Conservation (phyloP, 768 basidiomycete genomes). For the Tubosaeta sp. region DNA sequence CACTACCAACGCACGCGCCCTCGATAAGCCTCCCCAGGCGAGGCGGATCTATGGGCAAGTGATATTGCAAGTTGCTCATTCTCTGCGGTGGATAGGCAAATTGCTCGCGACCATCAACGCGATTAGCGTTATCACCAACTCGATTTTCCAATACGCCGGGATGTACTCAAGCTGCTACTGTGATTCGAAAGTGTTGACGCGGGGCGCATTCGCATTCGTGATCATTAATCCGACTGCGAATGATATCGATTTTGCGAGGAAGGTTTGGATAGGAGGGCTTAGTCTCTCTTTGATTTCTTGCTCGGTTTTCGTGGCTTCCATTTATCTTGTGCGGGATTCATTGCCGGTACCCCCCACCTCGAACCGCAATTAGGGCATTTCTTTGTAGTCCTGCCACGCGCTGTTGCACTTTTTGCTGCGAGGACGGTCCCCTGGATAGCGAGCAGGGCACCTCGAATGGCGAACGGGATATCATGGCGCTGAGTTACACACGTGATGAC, state of each 20-base stretch:
- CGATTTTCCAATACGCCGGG: conserved; percentile 28
- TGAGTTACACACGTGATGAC: no score
- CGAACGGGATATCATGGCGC: no score
- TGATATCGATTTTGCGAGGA: conserved; percentile 20
- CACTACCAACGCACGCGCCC: background rate
- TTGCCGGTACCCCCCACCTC: no score
- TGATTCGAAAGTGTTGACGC: conserved; percentile 20
- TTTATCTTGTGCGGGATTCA: background rate
- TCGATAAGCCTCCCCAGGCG: background rate
- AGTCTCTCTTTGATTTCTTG: background rate
- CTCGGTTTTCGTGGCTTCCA: background rate
- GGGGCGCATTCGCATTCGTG: conserved; percentile 27
- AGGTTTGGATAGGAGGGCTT: background rate
- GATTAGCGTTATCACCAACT: conserved; percentile 20
- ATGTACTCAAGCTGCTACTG: conserved; percentile 30
- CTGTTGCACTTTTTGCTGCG: no score
- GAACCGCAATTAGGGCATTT: no score
- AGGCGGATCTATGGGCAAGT: background rate
- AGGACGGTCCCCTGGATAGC: no score
- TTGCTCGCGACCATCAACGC: conserved; percentile 27
- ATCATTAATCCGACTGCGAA: conserved; percentile 18
- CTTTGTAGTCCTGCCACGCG: no score
- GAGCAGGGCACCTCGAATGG: no score
- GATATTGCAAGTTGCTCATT: conserved; percentile 4
- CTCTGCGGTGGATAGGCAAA: conserved; percentile 26